Evolutionary conservation across 2,329 filamentous ascomycete genomes (phyloP).

Genomic region (Tolypocladium pustulatum): DNA sequence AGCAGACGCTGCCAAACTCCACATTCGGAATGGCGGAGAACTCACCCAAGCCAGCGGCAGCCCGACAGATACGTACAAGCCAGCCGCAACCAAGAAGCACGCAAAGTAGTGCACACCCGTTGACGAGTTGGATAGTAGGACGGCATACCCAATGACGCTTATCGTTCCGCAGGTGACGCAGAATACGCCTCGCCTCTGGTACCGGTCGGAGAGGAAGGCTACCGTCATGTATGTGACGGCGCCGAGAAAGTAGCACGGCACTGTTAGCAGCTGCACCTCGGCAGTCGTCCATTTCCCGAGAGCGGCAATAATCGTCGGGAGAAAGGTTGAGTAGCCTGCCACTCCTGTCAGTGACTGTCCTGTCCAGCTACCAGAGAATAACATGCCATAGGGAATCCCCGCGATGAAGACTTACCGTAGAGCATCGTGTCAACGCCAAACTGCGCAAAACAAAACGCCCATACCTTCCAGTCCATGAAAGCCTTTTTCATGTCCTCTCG

Average conservation of each 20-base stretch:
- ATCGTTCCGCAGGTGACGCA: constrained; percentile 50
- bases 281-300: constrained; percentile 53
- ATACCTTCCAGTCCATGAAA: constrained; percentile 67
- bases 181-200: constrained; percentile 56
- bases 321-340: constrained; percentile 60
- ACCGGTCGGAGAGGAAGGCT: constrained; percentile 56
- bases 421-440: constrained; percentile 69
- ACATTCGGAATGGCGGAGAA: too few species aligned
- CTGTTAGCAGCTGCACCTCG: constrained; percentile 64
- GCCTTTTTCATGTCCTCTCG: constrained; percentile 55
- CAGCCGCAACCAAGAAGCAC: constrained; percentile 66
- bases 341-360: not conserved
- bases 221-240: constrained; percentile 57
- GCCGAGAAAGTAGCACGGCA: constrained; percentile 67
- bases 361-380: not conserved
- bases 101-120: constrained; percentile 61
- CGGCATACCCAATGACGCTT: constrained; percentile 57
- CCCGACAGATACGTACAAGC: constrained; percentile 53
- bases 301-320: constrained; percentile 67
- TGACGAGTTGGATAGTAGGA: constrained; percentile 50
- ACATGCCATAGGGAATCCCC: too few species aligned
- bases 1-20: not conserved
- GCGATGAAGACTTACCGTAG: constrained; percentile 34
- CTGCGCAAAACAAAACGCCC: constrained; percentile 56
- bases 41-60: constrained; percentile 44